Percentiles rank a stretch among this genome's conserved stretches.
phyloP scores from a whole-genome alignment of 805 yeast genomes.

The Kuraishia borneana region DNA sequence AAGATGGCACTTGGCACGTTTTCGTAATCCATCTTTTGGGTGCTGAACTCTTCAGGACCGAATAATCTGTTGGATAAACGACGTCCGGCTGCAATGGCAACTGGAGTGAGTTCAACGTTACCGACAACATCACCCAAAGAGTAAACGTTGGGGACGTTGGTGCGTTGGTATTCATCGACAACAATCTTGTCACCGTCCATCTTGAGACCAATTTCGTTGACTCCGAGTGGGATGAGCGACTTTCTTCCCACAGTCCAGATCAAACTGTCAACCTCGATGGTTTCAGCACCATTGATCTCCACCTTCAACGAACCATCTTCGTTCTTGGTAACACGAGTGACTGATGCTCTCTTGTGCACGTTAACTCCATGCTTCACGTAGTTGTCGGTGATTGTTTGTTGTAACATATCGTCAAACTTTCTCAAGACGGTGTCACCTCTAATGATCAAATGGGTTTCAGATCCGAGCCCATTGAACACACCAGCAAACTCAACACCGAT shows the following conservation, averaged over 20 bases:
- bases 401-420: conserved; percentile 75
- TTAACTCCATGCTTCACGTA: conserved; percentile 76
- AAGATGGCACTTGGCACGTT: conserved; percentile 95
- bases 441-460: conserved; percentile 78
- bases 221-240: conserved; percentile 62
- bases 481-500: conserved; percentile 96
- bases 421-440: conserved; percentile 89
- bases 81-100: conserved; percentile 98
- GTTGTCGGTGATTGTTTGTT: conserved; percentile 65
- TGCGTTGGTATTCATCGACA: conserved; percentile 84
- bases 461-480: conserved; percentile 78
- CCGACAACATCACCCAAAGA: conserved; percentile 95
- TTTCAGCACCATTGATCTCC: conserved; percentile 22
- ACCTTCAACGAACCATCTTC: conserved; percentile 39
- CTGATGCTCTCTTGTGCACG: conserved; percentile 58
- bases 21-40: conserved; percentile 73
- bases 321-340: conserved; percentile 33
- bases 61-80: conserved; percentile 84
- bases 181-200: conserved; percentile 51
- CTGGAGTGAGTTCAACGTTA: conserved; percentile 90
- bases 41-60: conserved; percentile 60
- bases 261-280: conserved; percentile 62
- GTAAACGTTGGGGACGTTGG: conserved; percentile 58
- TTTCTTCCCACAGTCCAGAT: conserved; percentile 94
- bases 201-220: conserved; percentile 67